Evolutionary conservation across 2,329 filamentous ascomycete genomes (phyloP).

Genomic region (Pseudonectria foliicola): DNA sequence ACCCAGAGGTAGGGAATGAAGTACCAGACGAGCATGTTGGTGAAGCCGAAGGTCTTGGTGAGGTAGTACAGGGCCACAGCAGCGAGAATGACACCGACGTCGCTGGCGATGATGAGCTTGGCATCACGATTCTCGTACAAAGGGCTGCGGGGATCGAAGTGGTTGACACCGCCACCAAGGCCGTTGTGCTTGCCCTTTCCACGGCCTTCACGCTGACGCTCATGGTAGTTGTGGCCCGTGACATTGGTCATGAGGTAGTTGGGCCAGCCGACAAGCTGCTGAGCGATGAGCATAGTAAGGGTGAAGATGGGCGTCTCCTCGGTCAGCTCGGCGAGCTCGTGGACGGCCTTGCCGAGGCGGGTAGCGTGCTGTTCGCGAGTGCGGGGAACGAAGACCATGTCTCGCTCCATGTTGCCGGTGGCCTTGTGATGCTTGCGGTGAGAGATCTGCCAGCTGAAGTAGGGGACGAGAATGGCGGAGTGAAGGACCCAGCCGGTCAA

Average conservation of each 20-base stretch:
- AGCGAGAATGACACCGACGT: slow-evolving; percentile 68
- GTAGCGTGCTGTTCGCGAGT: slow-evolving; percentile 76
- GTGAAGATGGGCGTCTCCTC: slow-evolving; percentile 93
- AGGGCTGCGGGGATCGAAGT: slow-evolving; percentile 84
- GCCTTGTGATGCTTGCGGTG: slow-evolving; percentile 99
- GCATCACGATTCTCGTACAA: slow-evolving; percentile 89
- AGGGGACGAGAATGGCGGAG: slow-evolving; percentile 83
- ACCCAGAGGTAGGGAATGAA: slow-evolving; percentile 93
- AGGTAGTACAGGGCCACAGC: slow-evolving; percentile 58
- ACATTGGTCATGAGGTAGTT: slow-evolving; percentile 88
- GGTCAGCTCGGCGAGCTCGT: slow-evolving; percentile 81
- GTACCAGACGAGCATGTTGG: slow-evolving; percentile 92
- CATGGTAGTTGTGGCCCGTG: slow-evolving; percentile 93
- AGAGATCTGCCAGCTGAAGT: slow-evolving; percentile 99
- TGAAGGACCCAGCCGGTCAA: slow-evolving; percentile 87
- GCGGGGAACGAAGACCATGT: slow-evolving; percentile 98
- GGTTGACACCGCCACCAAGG: slow-evolving; percentile 74
- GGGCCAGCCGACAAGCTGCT: slow-evolving; percentile 91
- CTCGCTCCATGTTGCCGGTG: slow-evolving; percentile 91
- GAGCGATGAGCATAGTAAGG: slow-evolving; percentile 62
- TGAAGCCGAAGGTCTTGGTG: slow-evolving; percentile 71
- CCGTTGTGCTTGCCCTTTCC: slow-evolving; percentile 91
- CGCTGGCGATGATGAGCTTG: slow-evolving; percentile 77
- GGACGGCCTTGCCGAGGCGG: slow-evolving; percentile 63
- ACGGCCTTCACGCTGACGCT: slow-evolving; percentile 84